Evolutionary conservation across 257 asterid genomes (phyloP).

Genomic region (Buddleja alternifolia): DNA sequence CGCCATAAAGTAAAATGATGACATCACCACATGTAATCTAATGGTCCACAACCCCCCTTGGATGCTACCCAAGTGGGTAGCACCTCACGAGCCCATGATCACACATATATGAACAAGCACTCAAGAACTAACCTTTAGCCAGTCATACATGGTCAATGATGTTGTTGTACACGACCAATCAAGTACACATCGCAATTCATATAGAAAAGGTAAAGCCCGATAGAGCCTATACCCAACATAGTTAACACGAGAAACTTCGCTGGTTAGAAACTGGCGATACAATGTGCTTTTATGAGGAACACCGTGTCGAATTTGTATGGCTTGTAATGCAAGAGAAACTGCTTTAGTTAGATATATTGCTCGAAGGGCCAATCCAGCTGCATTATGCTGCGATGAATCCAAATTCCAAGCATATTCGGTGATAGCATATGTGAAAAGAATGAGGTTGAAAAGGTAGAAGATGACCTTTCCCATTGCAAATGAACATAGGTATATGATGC

Average conservation of each 20-base stretch:
- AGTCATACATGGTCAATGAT: conserved; percentile 96
- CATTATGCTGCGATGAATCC: conserved; percentile 69
- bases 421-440: conserved; percentile 82
- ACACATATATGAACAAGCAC: neutral
- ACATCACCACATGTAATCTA: too few relatives aligned
- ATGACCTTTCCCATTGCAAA: conserved; percentile 89
- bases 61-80: too few relatives aligned
- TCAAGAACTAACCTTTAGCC: conserved; percentile 85
- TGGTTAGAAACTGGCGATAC: conserved; percentile 97
- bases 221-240: conserved; percentile 90
- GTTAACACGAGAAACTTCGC: conserved; percentile 84
- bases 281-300: conserved; percentile 92
- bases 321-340: conserved; percentile 87
- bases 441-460: conserved; percentile 78
- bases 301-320: conserved; percentile 92
- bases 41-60: too few relatives aligned
- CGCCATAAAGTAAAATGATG: too few relatives aligned
- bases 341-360: conserved; percentile 90
- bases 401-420: conserved; percentile 86
- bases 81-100: too few relatives aligned
- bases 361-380: conserved; percentile 93
- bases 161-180: conserved; percentile 99
- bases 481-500: conserved; percentile 93
- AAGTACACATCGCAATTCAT: conserved; percentile 93
- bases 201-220: conserved; percentile 94